Evolutionary conservation across 1,139 yeast genomes (phyloP), one percentile per base, ranked within the genome.

Genomic region (Eremothecium sinecaudum): DNA sequence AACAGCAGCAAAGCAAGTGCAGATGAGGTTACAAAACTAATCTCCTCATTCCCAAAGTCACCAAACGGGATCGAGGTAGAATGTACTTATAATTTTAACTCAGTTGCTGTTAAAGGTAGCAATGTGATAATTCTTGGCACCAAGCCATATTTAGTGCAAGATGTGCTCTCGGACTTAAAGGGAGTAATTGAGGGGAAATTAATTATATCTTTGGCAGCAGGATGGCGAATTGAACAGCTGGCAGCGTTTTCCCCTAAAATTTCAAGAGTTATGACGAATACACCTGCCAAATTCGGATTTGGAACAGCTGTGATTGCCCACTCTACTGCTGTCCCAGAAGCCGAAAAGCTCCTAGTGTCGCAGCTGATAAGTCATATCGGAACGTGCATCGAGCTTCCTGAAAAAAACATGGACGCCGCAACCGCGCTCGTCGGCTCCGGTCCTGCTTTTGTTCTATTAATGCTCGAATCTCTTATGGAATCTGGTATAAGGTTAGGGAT

Each of bases 261-360:
- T 31, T 84, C 93, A 32, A 74, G 94, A 46, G 94, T 92, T n/a
- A 87, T 92, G 94, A 90, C 98, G 39, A 90, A 90, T 61, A 90
- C 98, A 0, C 97, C 98, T 4, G 93, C 96, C 27, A 81, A 79
- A 58, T 78, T 67, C 58, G 95, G 96, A 5, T 74, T 78, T 51
- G 98, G 97, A 34, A 84, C 92, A 70, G 95, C 97, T 6, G 87
- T 84, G 16, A 76, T 90, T 16, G 73, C 90, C 3, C 75, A 79
- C 46, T 66, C 82, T n/a, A 48, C 62, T 11, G 63, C 61, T 18
- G 73, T 74, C 9, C 63, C 68, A 35, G 53, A 47, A 5, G 59
- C 68, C 35, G 73, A 74, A 48, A 66, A 66, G 40, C 64, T 66
- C 6, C 56, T 75, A 41, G 80, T 78, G 20, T 61, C 71, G 64